Evolutionary conservation across 805 yeast genomes (phyloP).

Genomic region (Starmerella khaoyaiensis): DNA sequence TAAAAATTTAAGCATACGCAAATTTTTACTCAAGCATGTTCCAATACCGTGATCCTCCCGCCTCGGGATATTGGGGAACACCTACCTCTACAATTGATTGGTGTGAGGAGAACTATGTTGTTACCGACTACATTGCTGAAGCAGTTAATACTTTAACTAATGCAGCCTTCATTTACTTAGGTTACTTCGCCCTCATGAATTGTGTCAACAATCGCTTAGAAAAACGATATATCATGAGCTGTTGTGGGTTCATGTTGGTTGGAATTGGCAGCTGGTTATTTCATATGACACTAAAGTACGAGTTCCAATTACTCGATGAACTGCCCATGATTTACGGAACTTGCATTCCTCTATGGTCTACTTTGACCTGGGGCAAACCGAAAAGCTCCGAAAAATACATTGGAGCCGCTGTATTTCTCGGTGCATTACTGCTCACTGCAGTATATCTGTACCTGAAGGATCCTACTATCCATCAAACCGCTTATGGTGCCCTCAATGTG

Average conservation of each 20-base stretch:
- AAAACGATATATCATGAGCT: conserved; percentile 52
- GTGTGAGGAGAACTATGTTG: conserved; percentile 96
- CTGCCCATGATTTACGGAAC: conserved; percentile 98
- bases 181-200: conserved; percentile 50
- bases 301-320: conserved; percentile 85
- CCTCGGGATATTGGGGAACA: conserved; percentile 27
- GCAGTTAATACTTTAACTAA: conserved; percentile 80
- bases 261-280: conserved; percentile 92
- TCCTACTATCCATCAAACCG: conserved; percentile 81
- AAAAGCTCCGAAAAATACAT: conserved; percentile 32
- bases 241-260: conserved; percentile 72
- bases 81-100: conserved; percentile 89
- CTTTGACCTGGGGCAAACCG: conserved; percentile 47
- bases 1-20: too few species aligned
- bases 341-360: conserved; percentile 83
- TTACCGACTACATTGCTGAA: conserved; percentile 77
- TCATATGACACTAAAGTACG: conserved; percentile 88
- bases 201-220: conserved; percentile 53
- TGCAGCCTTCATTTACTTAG: conserved; percentile 38
- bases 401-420: conserved; percentile 37
- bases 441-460: conserved; percentile 60
- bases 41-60: conserved; percentile 12
- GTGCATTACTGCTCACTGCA: conserved; percentile 51
- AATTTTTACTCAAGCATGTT: too few species aligned
- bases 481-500: conserved; percentile 69